Conservation (phyloP, 2,329 filamentous ascomycete genomes). For the Hypocrella siamensis region DNA sequence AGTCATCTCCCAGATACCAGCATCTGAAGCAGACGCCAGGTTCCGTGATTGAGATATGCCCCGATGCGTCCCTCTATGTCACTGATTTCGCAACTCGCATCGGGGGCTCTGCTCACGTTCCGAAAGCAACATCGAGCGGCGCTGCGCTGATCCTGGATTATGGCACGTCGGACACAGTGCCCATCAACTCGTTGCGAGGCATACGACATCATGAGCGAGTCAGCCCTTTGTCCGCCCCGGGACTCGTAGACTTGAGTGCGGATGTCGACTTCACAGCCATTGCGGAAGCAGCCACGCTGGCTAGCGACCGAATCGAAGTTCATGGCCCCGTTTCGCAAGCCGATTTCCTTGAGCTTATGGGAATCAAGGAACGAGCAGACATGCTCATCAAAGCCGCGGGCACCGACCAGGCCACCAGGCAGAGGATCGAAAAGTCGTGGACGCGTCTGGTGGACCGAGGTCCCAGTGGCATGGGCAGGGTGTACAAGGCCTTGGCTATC, state of each 20-base stretch:
- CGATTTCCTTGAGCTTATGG: constrained; percentile 64
- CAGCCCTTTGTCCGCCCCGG: constrained; percentile 65
- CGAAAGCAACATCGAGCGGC: constrained; percentile 52
- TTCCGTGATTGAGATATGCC: constrained; percentile 77
- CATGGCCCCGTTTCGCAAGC: constrained; percentile 85
- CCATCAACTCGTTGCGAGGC: constrained; percentile 77
- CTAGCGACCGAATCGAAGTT: constrained; percentile 70
- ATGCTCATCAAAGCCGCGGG: constrained; percentile 39
- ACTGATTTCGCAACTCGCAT: constrained; percentile 74
- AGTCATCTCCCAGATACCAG: constrained; percentile 64
- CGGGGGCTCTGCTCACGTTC: constrained; percentile 43
- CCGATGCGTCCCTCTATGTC: constrained; percentile 68
- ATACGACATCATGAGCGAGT: constrained; percentile 65
- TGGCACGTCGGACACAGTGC: constrained; percentile 62
- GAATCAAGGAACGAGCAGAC: constrained; percentile 62
- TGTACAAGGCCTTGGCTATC: constrained; percentile 89
- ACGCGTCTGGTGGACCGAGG: constrained; percentile 71
- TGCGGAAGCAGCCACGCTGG: constrained; percentile 63
- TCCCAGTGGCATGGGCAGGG: constrained; percentile 76
- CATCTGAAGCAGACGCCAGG: constrained; percentile 50
- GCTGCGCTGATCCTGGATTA: constrained; percentile 96
- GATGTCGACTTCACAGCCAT: constrained; percentile 88
- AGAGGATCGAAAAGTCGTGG: constrained; percentile 58
- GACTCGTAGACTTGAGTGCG: constrained; percentile 73
- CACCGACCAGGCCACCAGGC: constrained; percentile 28